phyloP scores from a whole-genome alignment of 1,284 basidiomycete genomes.

The Cutaneotrichosporon dermatis region DNA sequence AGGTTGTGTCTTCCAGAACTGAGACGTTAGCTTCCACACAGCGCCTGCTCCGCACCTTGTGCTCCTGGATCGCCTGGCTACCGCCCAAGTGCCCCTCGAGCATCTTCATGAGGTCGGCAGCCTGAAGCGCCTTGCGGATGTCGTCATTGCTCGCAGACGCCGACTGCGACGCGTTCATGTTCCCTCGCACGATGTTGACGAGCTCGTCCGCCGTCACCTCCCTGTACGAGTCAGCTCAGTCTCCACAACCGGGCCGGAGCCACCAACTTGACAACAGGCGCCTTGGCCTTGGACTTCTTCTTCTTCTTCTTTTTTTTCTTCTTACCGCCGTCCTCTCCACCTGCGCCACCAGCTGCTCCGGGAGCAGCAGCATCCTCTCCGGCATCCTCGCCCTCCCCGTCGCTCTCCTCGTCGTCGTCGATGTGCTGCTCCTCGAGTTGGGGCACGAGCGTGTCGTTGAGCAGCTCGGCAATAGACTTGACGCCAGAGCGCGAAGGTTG shows the following conservation, averaged over 20 bases:
- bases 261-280: constrained; percentile 7
- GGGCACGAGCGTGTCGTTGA: constrained; percentile 7
- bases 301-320: constrained; percentile 29
- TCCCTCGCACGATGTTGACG: constrained; percentile 13
- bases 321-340: constrained; percentile 20
- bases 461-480: constrained; percentile 2
- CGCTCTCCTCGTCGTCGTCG: constrained; percentile 9
- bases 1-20: constrained; percentile 97
- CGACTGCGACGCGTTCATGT: constrained; percentile 10
- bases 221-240: background rate
- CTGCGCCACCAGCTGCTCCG: constrained; percentile 21
- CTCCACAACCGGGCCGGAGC: too few species aligned
- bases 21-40: constrained; percentile 1
- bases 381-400: constrained; percentile 10
- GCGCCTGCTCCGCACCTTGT: constrained; percentile 61
- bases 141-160: constrained; percentile 20
- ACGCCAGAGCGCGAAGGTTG: background rate
- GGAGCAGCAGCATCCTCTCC: constrained; percentile 12
- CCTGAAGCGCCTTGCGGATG: constrained; percentile 46
- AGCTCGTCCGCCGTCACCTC: constrained; percentile 11
- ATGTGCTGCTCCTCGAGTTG: constrained; percentile 10
- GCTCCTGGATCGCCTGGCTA: constrained; percentile 73
- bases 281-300: constrained; percentile 42
- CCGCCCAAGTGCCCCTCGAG: constrained; percentile 52
- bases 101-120: constrained; percentile 50